These are phyloP conservation scores for Entonaema liquescens DNA, from an alignment of 495 filamentous ascomycete species.

Conservation along the genomic window DNA sequence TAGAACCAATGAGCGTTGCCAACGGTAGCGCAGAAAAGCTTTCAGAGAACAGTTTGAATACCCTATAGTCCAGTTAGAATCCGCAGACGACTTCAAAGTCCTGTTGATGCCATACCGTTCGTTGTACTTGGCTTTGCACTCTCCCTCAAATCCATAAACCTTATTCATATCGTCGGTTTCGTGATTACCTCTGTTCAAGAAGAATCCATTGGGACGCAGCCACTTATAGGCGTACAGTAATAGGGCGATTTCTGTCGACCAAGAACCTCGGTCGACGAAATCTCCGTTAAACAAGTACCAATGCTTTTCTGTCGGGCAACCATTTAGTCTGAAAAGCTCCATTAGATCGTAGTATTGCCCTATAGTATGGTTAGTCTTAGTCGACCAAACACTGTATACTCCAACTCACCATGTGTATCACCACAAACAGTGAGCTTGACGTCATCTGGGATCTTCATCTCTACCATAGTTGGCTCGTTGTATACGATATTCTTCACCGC, in stretches of 20 bases:
- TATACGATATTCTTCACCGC: conserved; percentile 89
- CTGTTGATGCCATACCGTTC: conserved; percentile 63
- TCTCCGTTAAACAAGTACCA: conserved; percentile 98
- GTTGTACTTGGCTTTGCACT: conserved; percentile 97
- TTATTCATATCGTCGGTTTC: conserved; percentile 99
- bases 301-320: conserved; percentile 81
- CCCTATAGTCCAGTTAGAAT: conserved; percentile 48
- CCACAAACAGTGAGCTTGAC: conserved; percentile 91
- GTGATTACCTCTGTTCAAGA: conserved; percentile 98
- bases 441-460: conserved; percentile 81
- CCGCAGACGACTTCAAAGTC: not conserved
- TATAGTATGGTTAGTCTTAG: conserved; percentile 47
- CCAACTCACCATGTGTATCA: conserved; percentile 85
- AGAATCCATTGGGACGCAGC: conserved; percentile 86
- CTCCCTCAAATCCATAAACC: conserved; percentile 97
- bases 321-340: conserved; percentile 94
- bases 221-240: conserved; percentile 97
- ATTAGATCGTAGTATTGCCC: conserved; percentile 98
- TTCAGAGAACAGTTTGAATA: conserved; percentile 98
- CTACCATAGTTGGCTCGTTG: conserved; percentile 95
- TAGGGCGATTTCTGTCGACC: conserved; percentile 95
- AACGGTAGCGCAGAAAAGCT: conserved; percentile 95
- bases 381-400: not conserved
- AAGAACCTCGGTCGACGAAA: conserved; percentile 96
- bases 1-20: conserved; percentile 89